Evolutionary conservation across 371 early-diverging fungal species (phyloP).

Genomic region (Actinomucor elegans): DNA sequence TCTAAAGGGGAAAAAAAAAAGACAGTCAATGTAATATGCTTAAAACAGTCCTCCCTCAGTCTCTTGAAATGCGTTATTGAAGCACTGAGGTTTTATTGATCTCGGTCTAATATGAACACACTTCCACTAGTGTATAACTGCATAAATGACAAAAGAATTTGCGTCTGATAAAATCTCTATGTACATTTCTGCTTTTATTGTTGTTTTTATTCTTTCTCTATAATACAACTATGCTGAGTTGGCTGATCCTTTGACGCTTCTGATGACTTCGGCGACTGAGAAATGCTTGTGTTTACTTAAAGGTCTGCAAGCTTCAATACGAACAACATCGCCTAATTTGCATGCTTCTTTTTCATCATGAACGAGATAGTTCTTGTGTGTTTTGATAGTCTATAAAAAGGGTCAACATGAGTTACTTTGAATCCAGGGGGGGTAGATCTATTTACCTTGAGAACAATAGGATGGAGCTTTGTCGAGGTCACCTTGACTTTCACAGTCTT

Average conservation of each 20-base stretch:
- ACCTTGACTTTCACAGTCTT: conserved; percentile 93
- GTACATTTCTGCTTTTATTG: background rate
- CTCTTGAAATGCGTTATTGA: background rate
- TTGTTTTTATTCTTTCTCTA: background rate
- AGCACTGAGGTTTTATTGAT: background rate
- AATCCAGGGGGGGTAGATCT: too few species aligned
- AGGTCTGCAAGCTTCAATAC: conserved; percentile 90
- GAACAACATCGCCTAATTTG: conserved; percentile 88
- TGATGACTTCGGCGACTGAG: conserved; percentile 83
- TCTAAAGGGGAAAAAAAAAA: too few species aligned
- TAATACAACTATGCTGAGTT: background rate
- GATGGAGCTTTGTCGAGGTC: conserved; percentile 74
- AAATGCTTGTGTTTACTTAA: conserved; percentile 88
- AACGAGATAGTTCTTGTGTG: conserved; percentile 84
- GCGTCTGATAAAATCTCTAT: background rate
- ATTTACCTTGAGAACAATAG: conserved; percentile 82
- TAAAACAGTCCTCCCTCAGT: too few species aligned
- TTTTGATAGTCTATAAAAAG: conserved; percentile 51
- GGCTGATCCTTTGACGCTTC: conserved; percentile 28
- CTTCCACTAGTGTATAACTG: background rate
- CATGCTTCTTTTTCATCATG: conserved; percentile 88
- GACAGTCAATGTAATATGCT: too few species aligned
- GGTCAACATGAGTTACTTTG: background rate
- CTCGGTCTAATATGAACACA: too few species aligned
- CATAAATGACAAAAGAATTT: background rate